phyloP scores from a whole-genome alignment of 495 filamentous ascomycete genomes.

The Penicillium waksmanii region DNA sequence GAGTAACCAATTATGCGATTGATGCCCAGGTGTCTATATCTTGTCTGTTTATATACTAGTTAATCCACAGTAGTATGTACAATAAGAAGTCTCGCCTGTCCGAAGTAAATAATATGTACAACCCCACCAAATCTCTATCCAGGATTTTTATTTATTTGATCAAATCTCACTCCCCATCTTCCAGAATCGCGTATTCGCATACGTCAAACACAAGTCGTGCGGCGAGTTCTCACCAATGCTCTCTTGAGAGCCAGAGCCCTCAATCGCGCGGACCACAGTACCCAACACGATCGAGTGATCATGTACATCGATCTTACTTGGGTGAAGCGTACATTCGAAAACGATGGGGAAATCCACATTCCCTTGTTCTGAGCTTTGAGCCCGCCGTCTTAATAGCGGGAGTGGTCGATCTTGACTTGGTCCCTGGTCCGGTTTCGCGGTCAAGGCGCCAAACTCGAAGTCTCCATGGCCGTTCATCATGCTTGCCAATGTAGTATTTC shows the following conservation, averaged over 20 bases:
- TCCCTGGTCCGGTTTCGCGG: not conserved
- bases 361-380: slow-evolving; percentile 1
- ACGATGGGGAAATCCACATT: slow-evolving; percentile 41
- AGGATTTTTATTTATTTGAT: not conserved
- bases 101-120: slow-evolving; percentile 14
- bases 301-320: slow-evolving; percentile 42
- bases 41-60: not conserved
- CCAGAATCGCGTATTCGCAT: slow-evolving; percentile 52
- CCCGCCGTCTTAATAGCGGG: slow-evolving; percentile 35
- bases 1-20: too few species aligned
- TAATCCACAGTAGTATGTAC: too few species aligned
- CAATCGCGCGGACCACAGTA: slow-evolving; percentile 32
- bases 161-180: slow-evolving; percentile 44
- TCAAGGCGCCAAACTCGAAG: slow-evolving; percentile 41
- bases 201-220: slow-evolving; percentile 42
- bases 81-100: not conserved
- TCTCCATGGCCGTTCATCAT: slow-evolving; percentile 37
- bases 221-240: slow-evolving; percentile 20
- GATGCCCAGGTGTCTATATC: too few species aligned
- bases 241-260: slow-evolving; percentile 6
- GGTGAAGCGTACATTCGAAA: slow-evolving; percentile 44
- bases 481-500: slow-evolving; percentile 37
- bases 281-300: slow-evolving; percentile 52
- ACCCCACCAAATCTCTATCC: not conserved
- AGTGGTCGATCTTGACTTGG: slow-evolving; percentile 24